phyloP scores from a whole-genome alignment of 495 filamentous ascomycete species.

The Hypoxylon cercidicola region DNA sequence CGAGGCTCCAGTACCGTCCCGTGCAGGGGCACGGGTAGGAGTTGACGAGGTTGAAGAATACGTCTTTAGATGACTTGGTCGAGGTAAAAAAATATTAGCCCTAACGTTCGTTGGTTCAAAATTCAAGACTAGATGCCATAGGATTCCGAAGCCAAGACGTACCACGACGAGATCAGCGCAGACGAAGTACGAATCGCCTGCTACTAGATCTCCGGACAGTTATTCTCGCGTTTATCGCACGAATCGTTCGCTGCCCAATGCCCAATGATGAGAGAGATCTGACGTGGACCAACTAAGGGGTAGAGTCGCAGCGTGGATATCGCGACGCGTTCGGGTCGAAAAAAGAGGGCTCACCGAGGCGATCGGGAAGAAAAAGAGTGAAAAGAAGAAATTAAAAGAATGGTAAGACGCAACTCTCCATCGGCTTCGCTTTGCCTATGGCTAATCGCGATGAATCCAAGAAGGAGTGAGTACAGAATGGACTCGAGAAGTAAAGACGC shows the following conservation, averaged over 20 bases:
- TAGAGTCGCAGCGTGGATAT: conserved; percentile 22
- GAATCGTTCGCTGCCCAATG: conserved; percentile 31
- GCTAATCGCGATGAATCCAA: conserved; percentile 31
- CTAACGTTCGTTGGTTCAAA: conserved; percentile 14
- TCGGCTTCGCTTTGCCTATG: conserved; percentile 30
- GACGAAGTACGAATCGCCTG: conserved; percentile 65
- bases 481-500: conserved; percentile 26
- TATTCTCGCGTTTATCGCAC: conserved; percentile 39
- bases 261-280: conserved; percentile 19
- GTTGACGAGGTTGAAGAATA: conserved; percentile 60
- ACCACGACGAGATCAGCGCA: conserved; percentile 66
- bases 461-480: conserved; percentile 21
- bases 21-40: conserved; percentile 65
- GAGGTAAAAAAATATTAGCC: conserved; percentile 25
- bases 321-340: conserved; percentile 54
- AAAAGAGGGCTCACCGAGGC: conserved; percentile 23
- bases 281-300: conserved; percentile 39
- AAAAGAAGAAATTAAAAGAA: conserved; percentile 41
- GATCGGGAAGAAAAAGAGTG: conserved; percentile 30
- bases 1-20: conserved; percentile 54
- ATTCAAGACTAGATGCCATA: conserved; percentile 14
- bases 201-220: conserved; percentile 58
- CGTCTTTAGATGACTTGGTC: conserved; percentile 53
- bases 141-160: conserved; percentile 30
- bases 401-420: conserved; percentile 49